phyloP scores from a whole-genome alignment of 345 rosid genomes.

The Lenwebbia sp. region DNA sequence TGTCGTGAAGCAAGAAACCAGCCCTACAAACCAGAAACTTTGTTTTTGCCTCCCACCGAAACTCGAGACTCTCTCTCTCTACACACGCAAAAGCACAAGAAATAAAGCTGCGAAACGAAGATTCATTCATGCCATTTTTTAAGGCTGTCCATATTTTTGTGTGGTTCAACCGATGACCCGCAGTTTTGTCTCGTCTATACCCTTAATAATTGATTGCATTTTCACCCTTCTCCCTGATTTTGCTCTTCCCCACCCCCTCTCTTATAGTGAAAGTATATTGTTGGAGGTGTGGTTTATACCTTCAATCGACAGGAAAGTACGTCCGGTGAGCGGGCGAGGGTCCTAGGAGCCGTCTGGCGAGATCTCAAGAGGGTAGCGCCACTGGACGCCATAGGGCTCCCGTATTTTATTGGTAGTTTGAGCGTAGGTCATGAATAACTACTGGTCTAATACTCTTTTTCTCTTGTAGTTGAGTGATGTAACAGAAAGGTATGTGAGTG shows the following conservation, averaged over 20 bases:
- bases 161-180: not conserved
- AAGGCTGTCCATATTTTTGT: not conserved
- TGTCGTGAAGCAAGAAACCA: conserved; percentile 4
- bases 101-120: conserved; percentile 19
- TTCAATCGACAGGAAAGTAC: no score
- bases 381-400: no score
- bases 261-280: not conserved
- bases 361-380: no score
- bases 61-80: not conserved
- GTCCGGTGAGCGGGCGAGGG: no score
- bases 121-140: conserved; percentile 1
- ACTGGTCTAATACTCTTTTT: no score
- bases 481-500: no score
- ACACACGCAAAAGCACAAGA: not conserved
- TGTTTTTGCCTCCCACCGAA: conserved; percentile 22
- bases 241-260: not conserved
- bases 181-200: not conserved
- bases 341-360: no score
- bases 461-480: no score
- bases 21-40: conserved; percentile 9
- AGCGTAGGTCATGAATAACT: no score
- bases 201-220: not conserved
- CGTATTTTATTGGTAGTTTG: no score
- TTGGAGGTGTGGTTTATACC: no score
- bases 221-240: not conserved